Percentiles rank a stretch among this genome's conserved stretches.
Conservation (phyloP, 2,329 filamentous ascomycete species). For the Lachnellula occidentalis region DNA sequence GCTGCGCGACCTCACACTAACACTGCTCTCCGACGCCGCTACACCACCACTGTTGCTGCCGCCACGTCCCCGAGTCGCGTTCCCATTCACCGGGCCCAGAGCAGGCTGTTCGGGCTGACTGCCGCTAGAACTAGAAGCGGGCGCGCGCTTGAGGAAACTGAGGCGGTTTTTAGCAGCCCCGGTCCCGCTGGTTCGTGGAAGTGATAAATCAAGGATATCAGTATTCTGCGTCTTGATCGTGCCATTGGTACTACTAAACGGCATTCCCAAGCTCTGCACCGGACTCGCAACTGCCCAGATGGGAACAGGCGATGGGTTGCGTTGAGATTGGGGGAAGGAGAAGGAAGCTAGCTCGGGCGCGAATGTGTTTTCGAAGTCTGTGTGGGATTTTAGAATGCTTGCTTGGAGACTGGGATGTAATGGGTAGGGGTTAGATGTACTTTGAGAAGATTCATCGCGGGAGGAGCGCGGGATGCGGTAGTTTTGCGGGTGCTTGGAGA, state of each 20-base stretch:
- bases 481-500: constrained; percentile 51
- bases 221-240: constrained; percentile 24
- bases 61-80: not conserved
- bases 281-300: constrained; percentile 29
- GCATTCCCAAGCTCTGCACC: constrained; percentile 10
- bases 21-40: not conserved
- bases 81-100: not conserved
- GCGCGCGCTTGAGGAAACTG: constrained; percentile 16
- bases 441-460: constrained; percentile 55
- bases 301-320: constrained; percentile 36
- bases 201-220: constrained; percentile 16
- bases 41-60: not conserved
- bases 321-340: constrained; percentile 44
- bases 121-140: not conserved
- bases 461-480: constrained; percentile 48
- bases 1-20: not conserved
- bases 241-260: constrained; percentile 18
- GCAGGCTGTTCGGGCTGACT: constrained; percentile 1
- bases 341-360: constrained; percentile 61
- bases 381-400: constrained; percentile 14
- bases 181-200: constrained; percentile 6
- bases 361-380: constrained; percentile 58
- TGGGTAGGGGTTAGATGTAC: constrained; percentile 37
- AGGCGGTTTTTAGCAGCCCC: constrained; percentile 12
- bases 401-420: constrained; percentile 3